A percentile compares a stretch with the other conserved stretches of the same genome.
These are phyloP conservation scores for Testicularia cyperi DNA, from an alignment of 1,284 basidiomycete species.

Conservation along the genomic window DNA sequence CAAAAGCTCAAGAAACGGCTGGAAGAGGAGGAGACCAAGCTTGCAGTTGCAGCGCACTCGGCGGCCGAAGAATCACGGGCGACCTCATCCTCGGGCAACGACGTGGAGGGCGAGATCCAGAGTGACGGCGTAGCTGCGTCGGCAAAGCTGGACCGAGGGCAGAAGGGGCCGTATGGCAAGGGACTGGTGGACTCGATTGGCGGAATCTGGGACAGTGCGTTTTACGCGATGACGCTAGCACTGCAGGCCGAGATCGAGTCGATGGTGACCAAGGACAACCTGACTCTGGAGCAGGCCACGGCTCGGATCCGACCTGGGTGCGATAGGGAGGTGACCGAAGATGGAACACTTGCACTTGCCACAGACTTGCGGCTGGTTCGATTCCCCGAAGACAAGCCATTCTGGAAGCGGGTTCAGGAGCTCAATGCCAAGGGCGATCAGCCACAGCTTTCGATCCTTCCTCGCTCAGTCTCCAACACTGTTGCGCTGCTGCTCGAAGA, in stretches of 20 bases:
- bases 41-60: slow-evolving; percentile 34
- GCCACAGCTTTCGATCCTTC: slow-evolving; percentile 30
- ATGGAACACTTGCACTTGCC: slow-evolving; percentile 23
- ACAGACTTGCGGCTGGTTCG: slow-evolving; percentile 45
- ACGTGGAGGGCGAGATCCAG: slow-evolving; percentile 9
- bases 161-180: slow-evolving; percentile 54
- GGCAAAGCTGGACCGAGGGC: background rate
- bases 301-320: slow-evolving; percentile 28
- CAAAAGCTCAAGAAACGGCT: slow-evolving; percentile 31
- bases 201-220: slow-evolving; percentile 61
- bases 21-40: slow-evolving; percentile 24
- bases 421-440: slow-evolving; percentile 38
- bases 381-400: slow-evolving; percentile 46
- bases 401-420: slow-evolving; percentile 43
- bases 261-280: slow-evolving; percentile 21
- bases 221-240: slow-evolving; percentile 49
- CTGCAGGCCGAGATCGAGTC: slow-evolving; percentile 35
- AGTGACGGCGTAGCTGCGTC: slow-evolving; percentile 4
- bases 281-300: slow-evolving; percentile 41
- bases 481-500: slow-evolving; percentile 28
- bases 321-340: slow-evolving; percentile 20
- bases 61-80: slow-evolving; percentile 27
- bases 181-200: slow-evolving; percentile 62
- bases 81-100: background rate
- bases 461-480: slow-evolving; percentile 14